Evolutionary conservation across 345 rosid genomes (phyloP).

Genomic region (Punica granatum): DNA sequence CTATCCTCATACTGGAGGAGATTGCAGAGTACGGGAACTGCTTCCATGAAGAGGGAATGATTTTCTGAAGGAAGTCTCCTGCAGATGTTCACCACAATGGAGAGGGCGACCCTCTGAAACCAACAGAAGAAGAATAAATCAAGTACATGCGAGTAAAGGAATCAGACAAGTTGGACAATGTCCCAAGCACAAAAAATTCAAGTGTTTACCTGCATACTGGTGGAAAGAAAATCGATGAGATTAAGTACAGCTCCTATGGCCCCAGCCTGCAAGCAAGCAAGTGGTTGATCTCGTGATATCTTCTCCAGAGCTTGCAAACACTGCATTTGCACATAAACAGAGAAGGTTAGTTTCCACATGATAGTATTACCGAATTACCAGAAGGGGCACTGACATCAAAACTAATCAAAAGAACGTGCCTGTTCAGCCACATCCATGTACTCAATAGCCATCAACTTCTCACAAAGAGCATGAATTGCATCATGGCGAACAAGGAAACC

Average conservation of each 20-base stretch:
- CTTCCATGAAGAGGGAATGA: slow-evolving; percentile 55
- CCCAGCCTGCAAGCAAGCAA: slow-evolving; percentile 79
- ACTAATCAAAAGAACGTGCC: slow-evolving; percentile 28
- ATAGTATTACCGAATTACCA: not conserved
- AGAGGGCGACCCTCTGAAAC: slow-evolving; percentile 83
- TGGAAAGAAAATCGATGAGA: slow-evolving; percentile 77
- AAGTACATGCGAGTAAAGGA: not conserved
- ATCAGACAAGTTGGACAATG: not conserved
- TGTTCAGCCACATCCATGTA: slow-evolving; percentile 96
- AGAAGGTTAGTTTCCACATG: slow-evolving; percentile 3
- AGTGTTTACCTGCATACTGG: slow-evolving; percentile 58
- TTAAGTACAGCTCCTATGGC: slow-evolving; percentile 81
- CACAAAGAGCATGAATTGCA: slow-evolving; percentile 76
- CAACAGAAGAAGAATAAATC: slow-evolving; percentile 9
- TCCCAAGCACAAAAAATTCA: not conserved
- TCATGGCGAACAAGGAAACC: slow-evolving; percentile 65
- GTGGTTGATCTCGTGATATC: slow-evolving; percentile 83
- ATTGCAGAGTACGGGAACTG: slow-evolving; percentile 79
- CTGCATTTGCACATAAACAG: slow-evolving; percentile 23
- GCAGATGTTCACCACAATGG: slow-evolving; percentile 83
- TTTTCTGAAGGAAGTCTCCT: slow-evolving; percentile 68
- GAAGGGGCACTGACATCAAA: not conserved
- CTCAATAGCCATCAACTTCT: slow-evolving; percentile 62
- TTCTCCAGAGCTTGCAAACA: slow-evolving; percentile 99
- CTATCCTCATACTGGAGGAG: slow-evolving; percentile 85